Conservation (phyloP, 2,329 filamentous ascomycete species). For the Colletotrichum incanum region DNA sequence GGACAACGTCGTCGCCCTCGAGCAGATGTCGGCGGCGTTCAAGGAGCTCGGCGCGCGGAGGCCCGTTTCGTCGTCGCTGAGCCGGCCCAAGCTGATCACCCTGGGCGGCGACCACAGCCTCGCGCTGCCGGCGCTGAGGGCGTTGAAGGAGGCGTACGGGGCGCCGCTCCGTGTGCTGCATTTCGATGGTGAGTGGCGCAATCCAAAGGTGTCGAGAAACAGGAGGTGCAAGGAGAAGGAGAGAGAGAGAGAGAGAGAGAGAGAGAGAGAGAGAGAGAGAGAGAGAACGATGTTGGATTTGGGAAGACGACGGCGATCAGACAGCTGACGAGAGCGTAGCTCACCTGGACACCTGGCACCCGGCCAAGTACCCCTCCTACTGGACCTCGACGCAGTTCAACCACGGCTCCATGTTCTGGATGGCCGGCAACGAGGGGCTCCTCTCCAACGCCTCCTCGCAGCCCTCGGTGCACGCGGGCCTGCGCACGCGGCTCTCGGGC, state of each 20-base stretch:
- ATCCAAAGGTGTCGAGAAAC: not conserved
- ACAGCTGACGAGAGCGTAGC: slow-evolving; percentile 49
- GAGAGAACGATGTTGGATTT: not conserved
- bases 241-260: not conserved
- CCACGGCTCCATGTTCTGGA: slow-evolving; percentile 94
- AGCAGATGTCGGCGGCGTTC: slow-evolving; percentile 89
- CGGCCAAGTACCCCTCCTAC: slow-evolving; percentile 82
- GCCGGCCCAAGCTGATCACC: slow-evolving; percentile 73
- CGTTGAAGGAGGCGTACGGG: slow-evolving; percentile 74
- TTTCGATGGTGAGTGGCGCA: slow-evolving; percentile 70
- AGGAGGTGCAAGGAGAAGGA: too few relatives aligned
- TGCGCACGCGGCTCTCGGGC: slow-evolving; percentile 83
- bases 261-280: not conserved
- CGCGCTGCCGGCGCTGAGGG: slow-evolving; percentile 78
- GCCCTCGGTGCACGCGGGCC: slow-evolving; percentile 85
- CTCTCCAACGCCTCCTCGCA: slow-evolving; percentile 79
- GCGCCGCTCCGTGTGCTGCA: slow-evolving; percentile 79
- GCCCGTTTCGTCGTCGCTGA: slow-evolving; percentile 52
- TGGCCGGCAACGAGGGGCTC: slow-evolving; percentile 85
- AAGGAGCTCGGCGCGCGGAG: slow-evolving; percentile 71
- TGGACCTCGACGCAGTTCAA: slow-evolving; percentile 84
- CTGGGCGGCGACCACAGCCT: slow-evolving; percentile 83
- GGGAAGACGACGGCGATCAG: not conserved
- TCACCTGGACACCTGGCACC: slow-evolving; percentile 90
- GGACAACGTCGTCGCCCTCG: slow-evolving; percentile 85